phyloP scores from a whole-genome alignment of 2,329 filamentous ascomycete genomes.

The Colletotrichum ledebouriae region DNA sequence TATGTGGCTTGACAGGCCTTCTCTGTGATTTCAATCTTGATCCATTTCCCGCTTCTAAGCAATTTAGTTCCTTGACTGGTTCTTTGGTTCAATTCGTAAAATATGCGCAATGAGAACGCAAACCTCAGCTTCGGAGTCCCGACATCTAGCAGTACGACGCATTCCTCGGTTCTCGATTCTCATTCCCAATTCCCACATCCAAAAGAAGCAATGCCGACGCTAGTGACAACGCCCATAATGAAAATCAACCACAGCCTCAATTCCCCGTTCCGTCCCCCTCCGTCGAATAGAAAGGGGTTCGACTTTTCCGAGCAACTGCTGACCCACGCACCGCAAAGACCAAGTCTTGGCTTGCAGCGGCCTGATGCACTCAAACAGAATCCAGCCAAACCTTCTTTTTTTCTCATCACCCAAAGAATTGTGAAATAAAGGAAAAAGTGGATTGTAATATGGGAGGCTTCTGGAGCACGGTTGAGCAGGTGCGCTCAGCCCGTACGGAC shows the following conservation, averaged over 20 bases:
- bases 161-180: background rate
- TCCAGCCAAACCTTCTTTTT: too few species aligned
- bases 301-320: slow-evolving; percentile 1
- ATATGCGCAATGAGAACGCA: too few species aligned
- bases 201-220: slow-evolving; percentile 20
- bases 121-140: too few species aligned
- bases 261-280: too few species aligned
- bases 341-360: slow-evolving; percentile 22
- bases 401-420: too few species aligned
- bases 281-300: background rate
- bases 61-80: too few species aligned
- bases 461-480: slow-evolving; percentile 26
- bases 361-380: slow-evolving; percentile 21
- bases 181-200: background rate
- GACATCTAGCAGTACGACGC: too few species aligned
- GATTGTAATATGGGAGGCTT: background rate
- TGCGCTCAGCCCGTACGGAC: slow-evolving; percentile 22
- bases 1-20: too few species aligned
- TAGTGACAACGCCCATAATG: slow-evolving; percentile 22
- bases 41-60: too few species aligned
- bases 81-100: background rate
- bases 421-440: background rate
- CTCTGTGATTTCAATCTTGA: too few species aligned
- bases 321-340: background rate
- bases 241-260: background rate